Base-by-base conservation (phyloP, 2,329 filamentous ascomycete genomes). In the Allantophomopsis lycopodina region DNA sequence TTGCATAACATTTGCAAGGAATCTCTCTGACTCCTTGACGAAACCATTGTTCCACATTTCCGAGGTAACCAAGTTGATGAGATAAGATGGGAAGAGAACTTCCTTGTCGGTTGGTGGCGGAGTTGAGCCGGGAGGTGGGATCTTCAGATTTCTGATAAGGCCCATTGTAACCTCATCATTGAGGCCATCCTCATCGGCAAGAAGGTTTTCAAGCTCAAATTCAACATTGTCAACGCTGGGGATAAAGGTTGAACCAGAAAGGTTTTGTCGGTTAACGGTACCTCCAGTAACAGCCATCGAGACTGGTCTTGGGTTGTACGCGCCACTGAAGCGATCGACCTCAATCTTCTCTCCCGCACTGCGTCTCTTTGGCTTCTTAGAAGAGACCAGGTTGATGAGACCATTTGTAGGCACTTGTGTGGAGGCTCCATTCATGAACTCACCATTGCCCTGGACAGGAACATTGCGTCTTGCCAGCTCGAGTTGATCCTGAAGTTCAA, bases 21-120 rank as follows among this genome's bases (percentile, higher is more conserved):
- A 98, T 40, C 89, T 83, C 64, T 98, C 91, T 4, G 91, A 96
- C 63, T 98, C 91, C 68, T 98, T 98, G 52, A 98, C 91, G 57
- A 95, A 98, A 36, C 91, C 91, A 54, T 98, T 98, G 68, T 98
- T 98, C 91, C 91, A 98, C 91, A 98, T 98, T 66, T 98, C 91
- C 13, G 88, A 96, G 11, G 91, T 98, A 47, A 98, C 91, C 44
- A 98, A 72, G 62, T 98, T 98, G 69, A 98, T 98, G 52, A 98
- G 79, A 60, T 96, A 98, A 8, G 91, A 89, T 28, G 91, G 91
- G 79, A 98, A 98, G 39, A 98, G 71, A 16, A 98, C 89, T 60
- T 98, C 91, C 67, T 98, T 98, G 64, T 98, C 91, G 14, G 87
- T 94, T 10, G 91, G 89, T 39, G 88, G 82, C 15, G 89, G 88